Evolutionary conservation across 2,329 filamentous ascomycete species (phyloP).

Genomic region (Claviceps pusilla): DNA sequence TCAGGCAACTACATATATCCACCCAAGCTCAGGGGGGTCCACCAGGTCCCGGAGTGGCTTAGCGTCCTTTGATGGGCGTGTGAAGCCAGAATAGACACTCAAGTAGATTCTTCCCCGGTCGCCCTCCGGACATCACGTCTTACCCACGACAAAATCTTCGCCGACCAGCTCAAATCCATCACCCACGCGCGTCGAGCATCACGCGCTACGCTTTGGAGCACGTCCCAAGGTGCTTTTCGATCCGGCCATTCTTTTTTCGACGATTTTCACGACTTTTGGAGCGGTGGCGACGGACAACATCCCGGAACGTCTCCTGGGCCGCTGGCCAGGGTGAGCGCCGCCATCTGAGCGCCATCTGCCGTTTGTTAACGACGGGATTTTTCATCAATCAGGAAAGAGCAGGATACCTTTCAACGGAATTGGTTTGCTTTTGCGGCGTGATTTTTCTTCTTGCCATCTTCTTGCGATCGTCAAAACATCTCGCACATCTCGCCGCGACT

Average conservation of each 20-base stretch:
- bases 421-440: constrained; percentile 10
- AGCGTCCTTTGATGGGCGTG: constrained; percentile 14
- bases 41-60: constrained; percentile 14
- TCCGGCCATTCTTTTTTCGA: constrained; percentile 20
- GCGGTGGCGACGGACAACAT: constrained; percentile 30
- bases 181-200: constrained; percentile 39
- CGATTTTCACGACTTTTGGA: constrained; percentile 23
- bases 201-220: constrained; percentile 21
- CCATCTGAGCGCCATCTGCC: constrained; percentile 27
- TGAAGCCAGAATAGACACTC: constrained; percentile 21
- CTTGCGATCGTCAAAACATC: background rate
- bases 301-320: constrained; percentile 33
- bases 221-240: constrained; percentile 16
- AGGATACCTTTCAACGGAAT: constrained; percentile 11
- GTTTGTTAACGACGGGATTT: constrained; percentile 16
- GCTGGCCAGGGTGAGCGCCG: constrained; percentile 29
- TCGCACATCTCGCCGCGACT: background rate
- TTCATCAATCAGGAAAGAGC: constrained; percentile 18
- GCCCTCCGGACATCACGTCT: constrained; percentile 23
- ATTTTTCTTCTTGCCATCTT: constrained; percentile 3
- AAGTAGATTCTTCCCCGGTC: constrained; percentile 28
- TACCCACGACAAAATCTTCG: constrained; percentile 30
- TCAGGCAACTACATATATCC: constrained; percentile 12
- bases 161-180: constrained; percentile 25
- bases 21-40: constrained; percentile 2